Evolutionary conservation across 2,329 filamentous ascomycete genomes (phyloP).

Genomic region (Ascochyta koolunga): DNA sequence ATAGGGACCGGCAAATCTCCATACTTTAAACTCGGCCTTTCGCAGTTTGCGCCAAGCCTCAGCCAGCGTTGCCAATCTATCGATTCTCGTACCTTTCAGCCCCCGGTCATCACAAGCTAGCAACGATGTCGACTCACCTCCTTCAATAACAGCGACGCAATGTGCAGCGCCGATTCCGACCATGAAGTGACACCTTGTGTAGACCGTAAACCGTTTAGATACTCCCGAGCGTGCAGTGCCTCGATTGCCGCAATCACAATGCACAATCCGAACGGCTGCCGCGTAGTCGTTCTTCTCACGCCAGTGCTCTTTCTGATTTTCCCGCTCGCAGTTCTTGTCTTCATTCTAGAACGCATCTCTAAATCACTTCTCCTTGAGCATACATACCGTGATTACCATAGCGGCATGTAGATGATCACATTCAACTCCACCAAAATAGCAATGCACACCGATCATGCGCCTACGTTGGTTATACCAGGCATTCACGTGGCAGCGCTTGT

Average conservation of each 20-base stretch:
- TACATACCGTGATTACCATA: constrained; percentile 17
- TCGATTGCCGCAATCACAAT: constrained; percentile 14
- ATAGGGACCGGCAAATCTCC: too few species aligned
- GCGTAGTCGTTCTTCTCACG: constrained; percentile 28
- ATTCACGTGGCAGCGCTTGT: constrained; percentile 24
- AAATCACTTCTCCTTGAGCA: constrained; percentile 20
- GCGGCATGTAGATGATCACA: constrained; percentile 18
- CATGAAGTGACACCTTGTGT: background rate
- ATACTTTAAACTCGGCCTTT: too few species aligned
- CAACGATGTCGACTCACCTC: background rate
- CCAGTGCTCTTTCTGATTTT: constrained; percentile 34
- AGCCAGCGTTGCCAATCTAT: background rate
- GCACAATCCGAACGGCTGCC: constrained; percentile 29
- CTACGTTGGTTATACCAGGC: constrained; percentile 26
- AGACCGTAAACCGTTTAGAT: background rate
- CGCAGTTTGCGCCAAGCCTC: background rate
- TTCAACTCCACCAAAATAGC: constrained; percentile 20
- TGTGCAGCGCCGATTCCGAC: background rate
- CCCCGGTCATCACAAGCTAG: background rate
- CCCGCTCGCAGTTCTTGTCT: constrained; percentile 25
- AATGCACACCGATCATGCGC: constrained; percentile 20
- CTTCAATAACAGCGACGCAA: background rate
- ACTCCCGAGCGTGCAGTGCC: background rate
- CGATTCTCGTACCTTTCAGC: background rate
- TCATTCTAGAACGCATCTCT: constrained; percentile 38